Percentiles rank a stretch among this genome's conserved stretches.
These are phyloP conservation scores for Suaeda aralocaspica DNA, from an alignment of 148 eudicot genomes.

Conservation along the genomic window DNA sequence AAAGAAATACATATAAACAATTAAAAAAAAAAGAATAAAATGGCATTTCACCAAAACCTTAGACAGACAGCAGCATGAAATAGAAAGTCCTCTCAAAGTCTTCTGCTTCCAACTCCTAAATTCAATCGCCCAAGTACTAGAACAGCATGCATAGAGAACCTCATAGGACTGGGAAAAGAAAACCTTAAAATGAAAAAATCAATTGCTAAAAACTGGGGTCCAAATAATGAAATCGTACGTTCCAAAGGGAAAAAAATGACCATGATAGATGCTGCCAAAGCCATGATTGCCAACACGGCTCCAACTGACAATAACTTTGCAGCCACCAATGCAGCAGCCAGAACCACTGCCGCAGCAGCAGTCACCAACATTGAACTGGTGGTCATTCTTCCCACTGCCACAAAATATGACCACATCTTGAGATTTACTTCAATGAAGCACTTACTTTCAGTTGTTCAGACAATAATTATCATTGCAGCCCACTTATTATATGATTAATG, in stretches of 20 bases:
- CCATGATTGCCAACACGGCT: constrained; percentile 53
- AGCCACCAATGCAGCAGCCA: constrained; percentile 73
- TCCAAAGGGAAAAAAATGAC: constrained; percentile 33
- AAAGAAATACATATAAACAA: neutral
- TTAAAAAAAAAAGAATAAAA: neutral
- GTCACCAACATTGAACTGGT: constrained; percentile 36
- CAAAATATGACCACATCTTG: constrained; percentile 35
- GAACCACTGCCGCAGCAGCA: constrained; percentile 61
- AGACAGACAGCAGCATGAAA: neutral
- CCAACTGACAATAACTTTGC: constrained; percentile 39
- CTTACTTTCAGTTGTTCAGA: constrained; percentile 7
- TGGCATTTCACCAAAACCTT: constrained; percentile 5
- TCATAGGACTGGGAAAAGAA: neutral
- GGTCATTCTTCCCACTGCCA: constrained; percentile 45
- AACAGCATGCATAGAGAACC: constrained; percentile 5
- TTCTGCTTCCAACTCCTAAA: constrained; percentile 14
- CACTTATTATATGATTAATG: constrained; percentile 1
- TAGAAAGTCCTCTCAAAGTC: constrained; percentile 8
- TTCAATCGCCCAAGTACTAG: constrained; percentile 6
- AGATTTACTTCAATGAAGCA: constrained; percentile 33
- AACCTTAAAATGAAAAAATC: neutral
- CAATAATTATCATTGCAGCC: constrained; percentile 6
- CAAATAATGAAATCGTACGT: constrained; percentile 38
- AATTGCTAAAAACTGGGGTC: constrained; percentile 30
- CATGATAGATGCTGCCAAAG: constrained; percentile 40